Evolutionary conservation across 2,329 filamentous ascomycete species (phyloP).

Genomic region (Venturiaceae sp.): DNA sequence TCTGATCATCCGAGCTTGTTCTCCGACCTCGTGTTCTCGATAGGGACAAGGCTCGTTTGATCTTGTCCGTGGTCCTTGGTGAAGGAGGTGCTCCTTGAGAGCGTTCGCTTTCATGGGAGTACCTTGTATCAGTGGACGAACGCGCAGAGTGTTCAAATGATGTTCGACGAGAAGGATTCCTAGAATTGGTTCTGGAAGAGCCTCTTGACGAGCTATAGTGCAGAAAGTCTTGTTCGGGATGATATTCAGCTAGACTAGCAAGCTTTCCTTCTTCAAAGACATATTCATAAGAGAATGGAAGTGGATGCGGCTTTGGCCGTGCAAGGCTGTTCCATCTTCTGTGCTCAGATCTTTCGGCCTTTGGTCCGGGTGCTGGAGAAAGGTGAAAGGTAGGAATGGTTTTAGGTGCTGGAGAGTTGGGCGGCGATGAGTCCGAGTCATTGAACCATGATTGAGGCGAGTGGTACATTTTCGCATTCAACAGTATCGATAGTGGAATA

Average conservation of each 20-base stretch:
- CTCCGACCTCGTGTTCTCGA: background rate
- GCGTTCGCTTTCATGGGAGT: background rate
- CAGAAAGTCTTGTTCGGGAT: background rate
- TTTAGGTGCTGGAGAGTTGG: background rate
- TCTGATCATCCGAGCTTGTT: background rate
- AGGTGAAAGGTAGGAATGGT: background rate
- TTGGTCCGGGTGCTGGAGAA: background rate
- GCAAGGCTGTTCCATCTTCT: background rate
- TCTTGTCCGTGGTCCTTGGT: background rate
- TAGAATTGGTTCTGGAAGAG: background rate
- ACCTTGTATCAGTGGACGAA: background rate
- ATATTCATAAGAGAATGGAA: slow-evolving; percentile 4
- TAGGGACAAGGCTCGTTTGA: slow-evolving; percentile 4
- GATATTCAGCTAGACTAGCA: background rate
- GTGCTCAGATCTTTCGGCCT: background rate
- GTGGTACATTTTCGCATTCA: background rate
- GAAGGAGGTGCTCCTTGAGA: background rate
- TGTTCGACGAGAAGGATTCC: background rate
- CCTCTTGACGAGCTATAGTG: background rate
- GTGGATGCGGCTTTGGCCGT: background rate
- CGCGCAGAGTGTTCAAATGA: background rate
- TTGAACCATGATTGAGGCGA: background rate
- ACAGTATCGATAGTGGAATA: too few species aligned
- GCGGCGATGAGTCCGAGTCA: background rate
- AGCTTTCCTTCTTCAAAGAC: background rate